Conservation (phyloP, 2,329 filamentous ascomycete genomes). For the Beauveria asiatica region DNA sequence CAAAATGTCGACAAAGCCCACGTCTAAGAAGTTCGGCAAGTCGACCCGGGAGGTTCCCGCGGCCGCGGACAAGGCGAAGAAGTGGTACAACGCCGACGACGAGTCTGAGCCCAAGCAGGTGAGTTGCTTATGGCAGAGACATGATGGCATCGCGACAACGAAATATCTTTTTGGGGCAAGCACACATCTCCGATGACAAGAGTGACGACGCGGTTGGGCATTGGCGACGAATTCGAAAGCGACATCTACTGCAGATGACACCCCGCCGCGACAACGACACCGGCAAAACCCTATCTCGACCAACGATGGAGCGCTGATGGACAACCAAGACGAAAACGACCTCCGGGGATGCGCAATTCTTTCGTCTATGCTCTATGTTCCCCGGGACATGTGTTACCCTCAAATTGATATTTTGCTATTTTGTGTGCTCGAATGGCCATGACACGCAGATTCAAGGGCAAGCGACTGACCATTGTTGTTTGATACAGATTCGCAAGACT, state of each 20-base stretch:
- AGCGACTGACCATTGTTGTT: constrained; percentile 15
- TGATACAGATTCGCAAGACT: constrained; percentile 78
- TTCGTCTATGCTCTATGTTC: background rate
- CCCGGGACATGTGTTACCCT: background rate
- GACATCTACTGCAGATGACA: background rate
- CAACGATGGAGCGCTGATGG: background rate
- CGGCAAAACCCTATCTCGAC: background rate
- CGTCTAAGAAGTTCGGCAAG: constrained; percentile 96
- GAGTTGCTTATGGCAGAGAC: constrained; percentile 38
- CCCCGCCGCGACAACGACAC: background rate
- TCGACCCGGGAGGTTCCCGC: constrained; percentile 86
- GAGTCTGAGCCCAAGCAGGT: constrained; percentile 88
- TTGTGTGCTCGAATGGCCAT: constrained; percentile 4
- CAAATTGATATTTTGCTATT: constrained; percentile 7
- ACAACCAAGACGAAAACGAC: background rate
- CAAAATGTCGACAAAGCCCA: constrained; percentile 66
- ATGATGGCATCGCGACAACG: constrained; percentile 10
- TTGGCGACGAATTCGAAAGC: constrained; percentile 6
- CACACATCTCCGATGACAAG: background rate
- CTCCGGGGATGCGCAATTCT: background rate
- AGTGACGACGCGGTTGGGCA: constrained; percentile 2
- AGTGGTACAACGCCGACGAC: constrained; percentile 98
- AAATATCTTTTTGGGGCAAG: background rate
- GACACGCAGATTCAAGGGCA: background rate
- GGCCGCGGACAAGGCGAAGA: constrained; percentile 85